Conservation (phyloP, 495 filamentous ascomycete species). For the Evernia prunastri region DNA sequence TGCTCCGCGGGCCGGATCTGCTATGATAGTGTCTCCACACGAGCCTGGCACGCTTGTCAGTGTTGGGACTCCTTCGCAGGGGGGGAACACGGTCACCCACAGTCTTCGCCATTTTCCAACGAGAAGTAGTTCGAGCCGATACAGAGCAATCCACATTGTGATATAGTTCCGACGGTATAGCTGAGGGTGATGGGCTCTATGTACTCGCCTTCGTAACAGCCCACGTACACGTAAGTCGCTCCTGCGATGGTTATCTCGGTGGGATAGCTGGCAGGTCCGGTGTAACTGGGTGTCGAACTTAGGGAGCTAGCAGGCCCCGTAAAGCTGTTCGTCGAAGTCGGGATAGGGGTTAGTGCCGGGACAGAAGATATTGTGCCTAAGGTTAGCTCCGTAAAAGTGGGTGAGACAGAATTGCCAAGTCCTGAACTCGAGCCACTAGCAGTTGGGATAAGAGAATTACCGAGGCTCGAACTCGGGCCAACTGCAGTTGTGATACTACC, state of each 20-base stretch:
- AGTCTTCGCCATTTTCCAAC: neutral
- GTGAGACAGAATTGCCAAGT: neutral
- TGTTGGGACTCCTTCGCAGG: neutral
- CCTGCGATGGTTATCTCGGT: neutral
- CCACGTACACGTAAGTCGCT: neutral
- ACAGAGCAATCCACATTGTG: neutral
- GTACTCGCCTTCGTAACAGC: slow-evolving; percentile 4
- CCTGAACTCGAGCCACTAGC: neutral
- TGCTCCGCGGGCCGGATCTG: neutral
- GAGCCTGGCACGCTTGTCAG: neutral
- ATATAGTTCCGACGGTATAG: neutral
- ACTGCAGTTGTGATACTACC: neutral
- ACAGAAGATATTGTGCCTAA: neutral
- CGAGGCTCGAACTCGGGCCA: too few relatives aligned
- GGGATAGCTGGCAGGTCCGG: neutral
- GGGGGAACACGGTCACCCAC: neutral
- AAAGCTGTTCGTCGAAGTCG: neutral
- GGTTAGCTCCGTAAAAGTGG: neutral
- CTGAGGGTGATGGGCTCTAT: neutral
- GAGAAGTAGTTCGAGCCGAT: neutral
- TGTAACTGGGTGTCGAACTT: too few relatives aligned
- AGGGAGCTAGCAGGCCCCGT: neutral
- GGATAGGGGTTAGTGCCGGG: neutral
- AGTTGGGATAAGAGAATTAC: neutral
- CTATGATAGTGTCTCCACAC: neutral